These are phyloP conservation scores for Crithidia fasciculata DNA, from an alignment of 208 protist species.

Conservation along the genomic window DNA sequence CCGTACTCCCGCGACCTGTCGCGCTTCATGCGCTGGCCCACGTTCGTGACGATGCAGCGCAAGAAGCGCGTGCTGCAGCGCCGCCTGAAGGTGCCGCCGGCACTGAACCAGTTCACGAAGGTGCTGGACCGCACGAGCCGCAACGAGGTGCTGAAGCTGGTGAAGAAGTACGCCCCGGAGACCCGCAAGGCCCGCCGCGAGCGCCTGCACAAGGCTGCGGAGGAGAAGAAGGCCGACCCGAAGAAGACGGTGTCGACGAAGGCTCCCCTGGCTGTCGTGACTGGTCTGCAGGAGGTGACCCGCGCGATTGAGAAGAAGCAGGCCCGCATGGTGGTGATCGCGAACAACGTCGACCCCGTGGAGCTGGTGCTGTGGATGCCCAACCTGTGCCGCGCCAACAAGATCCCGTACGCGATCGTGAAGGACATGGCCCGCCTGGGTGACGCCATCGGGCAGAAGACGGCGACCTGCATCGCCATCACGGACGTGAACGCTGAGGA, in stretches of 20 bases:
- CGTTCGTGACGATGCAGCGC: constrained; percentile 98
- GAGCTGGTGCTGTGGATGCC: constrained; percentile 99
- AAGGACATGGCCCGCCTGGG: constrained; percentile 99
- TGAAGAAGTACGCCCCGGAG: constrained; percentile 99
- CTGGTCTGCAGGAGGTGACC: constrained; percentile 98
- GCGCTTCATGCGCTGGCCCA: constrained; percentile 98
- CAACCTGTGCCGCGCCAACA: constrained; percentile 98
- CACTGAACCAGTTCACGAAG: constrained; percentile 92
- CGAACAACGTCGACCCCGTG: constrained; percentile 99
- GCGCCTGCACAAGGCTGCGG: constrained; percentile 92
- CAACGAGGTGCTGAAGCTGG: constrained; percentile 97
- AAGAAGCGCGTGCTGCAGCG: constrained; percentile 97
- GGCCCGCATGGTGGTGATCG: constrained; percentile 99
- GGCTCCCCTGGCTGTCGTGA: constrained; percentile 93
- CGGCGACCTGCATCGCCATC: constrained; percentile 94
- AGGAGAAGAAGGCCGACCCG: constrained; percentile 92
- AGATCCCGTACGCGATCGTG: constrained; percentile 99
- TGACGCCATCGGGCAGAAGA: constrained; percentile 97
- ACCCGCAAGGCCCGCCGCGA: constrained; percentile 95
- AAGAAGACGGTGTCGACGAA: constrained; percentile 85
- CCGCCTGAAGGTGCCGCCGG: constrained; percentile 96
- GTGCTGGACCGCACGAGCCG: constrained; percentile 93
- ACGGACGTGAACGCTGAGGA: constrained; percentile 96
- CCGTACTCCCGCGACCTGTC: constrained; percentile 96
- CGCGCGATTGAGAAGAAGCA: constrained; percentile 98